phyloP scores from a whole-genome alignment of 352 stramenopile species.

The Pythium dissimile region DNA sequence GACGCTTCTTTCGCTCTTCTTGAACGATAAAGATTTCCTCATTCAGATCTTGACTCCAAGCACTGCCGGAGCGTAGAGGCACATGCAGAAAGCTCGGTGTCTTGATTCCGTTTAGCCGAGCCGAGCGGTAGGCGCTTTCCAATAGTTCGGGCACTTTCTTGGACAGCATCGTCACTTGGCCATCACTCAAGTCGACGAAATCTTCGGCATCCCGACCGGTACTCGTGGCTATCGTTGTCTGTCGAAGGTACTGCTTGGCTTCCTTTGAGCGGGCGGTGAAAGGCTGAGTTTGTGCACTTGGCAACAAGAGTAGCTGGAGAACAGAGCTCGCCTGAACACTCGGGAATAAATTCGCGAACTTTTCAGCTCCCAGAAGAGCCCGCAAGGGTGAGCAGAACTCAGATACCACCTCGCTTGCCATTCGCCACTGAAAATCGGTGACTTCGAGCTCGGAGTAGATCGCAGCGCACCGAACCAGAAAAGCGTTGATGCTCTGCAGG shows the following conservation, averaged over 20 bases:
- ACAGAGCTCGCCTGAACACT: constrained; percentile 58
- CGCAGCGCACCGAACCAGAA: constrained; percentile 59
- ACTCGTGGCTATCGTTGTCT: constrained; percentile 6
- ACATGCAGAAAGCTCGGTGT: constrained; percentile 62
- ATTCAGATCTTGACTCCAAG: constrained; percentile 46
- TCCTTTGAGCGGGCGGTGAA: background rate
- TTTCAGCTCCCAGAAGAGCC: constrained; percentile 42
- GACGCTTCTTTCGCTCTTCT: constrained; percentile 40
- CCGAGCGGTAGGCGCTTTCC: constrained; percentile 48
- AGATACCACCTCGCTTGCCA: constrained; percentile 68
- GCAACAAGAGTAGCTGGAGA: constrained; percentile 60
- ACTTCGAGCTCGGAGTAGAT: constrained; percentile 75
- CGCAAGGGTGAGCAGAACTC: constrained; percentile 65
- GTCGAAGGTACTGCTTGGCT: constrained; percentile 2
- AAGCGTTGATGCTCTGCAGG: constrained; percentile 50
- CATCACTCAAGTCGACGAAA: background rate
- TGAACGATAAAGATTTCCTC: constrained; percentile 50
- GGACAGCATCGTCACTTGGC: background rate
- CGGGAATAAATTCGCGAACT: constrained; percentile 50
- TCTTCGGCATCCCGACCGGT: background rate
- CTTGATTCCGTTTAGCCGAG: constrained; percentile 52
- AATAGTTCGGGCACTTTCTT: constrained; percentile 43
- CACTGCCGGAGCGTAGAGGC: constrained; percentile 29
- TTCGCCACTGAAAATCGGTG: constrained; percentile 74
- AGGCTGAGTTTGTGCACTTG: constrained; percentile 25